Base-by-base conservation (phyloP, 2,329 filamentous ascomycete genomes). In the Tolypocladium ovalisporum region DNA sequence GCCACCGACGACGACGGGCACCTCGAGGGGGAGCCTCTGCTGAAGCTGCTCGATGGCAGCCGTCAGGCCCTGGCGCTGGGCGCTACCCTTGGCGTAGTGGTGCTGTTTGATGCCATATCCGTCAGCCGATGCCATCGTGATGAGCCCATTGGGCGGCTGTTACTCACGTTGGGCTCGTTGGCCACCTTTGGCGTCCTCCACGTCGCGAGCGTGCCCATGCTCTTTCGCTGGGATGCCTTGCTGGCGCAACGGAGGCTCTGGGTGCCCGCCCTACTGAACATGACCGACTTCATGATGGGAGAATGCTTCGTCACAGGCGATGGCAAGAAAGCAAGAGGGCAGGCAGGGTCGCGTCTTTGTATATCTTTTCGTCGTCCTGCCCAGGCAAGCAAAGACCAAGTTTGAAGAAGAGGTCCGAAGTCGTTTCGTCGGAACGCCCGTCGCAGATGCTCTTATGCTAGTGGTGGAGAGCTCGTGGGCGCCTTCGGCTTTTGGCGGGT, bases 91-190 rank as follows among this genome's bases (percentile, higher is more conserved):
- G 62, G 80, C 80, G 71, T 96, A 99, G 74, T 93, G 88, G 77
- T 95, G 88, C 91, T 97, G 65, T 57, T 57, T 27, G 34, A 19
- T n/a, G 32, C n/a, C 37, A 57, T 27, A 19, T 17, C 34, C 22
- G 24, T 49, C 40, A 57, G 51, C 37, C 9, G 4, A 17, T 13
- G 32, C 19, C 47, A 22, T 22, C 19, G 1, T 4, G 9, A 22
- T 12, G 4, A 6, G n/a, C 22, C 9, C 47, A 12, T 3, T n/a
- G 19, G 29, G 35, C 29, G 19, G 7, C 7, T 35, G 49, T 13
- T 6, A 79, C 89, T 72, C 74, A 96, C 92, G 71, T 97, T 99
- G n/a, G 90, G 90, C 77, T 99, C 94, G 71, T 99, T 99, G 70
- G 83, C 78, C 65, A 97, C 84, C 62, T 85, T 85, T 54, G 94